These are phyloP conservation scores for Irpex sp. DNA, from an alignment of 1,284 basidiomycete genomes.

Conservation along the genomic window DNA sequence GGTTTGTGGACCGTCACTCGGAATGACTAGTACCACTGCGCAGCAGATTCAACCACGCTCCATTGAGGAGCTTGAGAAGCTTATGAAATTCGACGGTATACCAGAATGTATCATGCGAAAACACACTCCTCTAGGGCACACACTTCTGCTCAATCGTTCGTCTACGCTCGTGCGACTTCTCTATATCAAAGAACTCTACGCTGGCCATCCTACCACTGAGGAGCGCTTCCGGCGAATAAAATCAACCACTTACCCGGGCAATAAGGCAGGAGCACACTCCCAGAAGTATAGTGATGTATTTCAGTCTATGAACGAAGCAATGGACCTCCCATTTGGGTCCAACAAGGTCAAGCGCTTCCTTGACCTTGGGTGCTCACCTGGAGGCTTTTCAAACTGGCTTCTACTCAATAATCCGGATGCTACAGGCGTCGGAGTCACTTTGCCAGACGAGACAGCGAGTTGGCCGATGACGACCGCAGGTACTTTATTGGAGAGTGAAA, in stretches of 20 bases:
- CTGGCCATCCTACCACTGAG: conserved; percentile 4
- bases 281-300: not conserved
- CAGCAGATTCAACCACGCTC: too few relatives aligned
- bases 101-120: too few relatives aligned
- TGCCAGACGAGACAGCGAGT: conserved; percentile 14
- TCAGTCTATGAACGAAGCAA: not conserved
- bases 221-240: not conserved
- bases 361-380: conserved; percentile 21
- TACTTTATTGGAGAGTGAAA: not conserved
- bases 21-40: too few relatives aligned
- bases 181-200: too few relatives aligned
- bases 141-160: too few relatives aligned
- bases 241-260: conserved; percentile 3
- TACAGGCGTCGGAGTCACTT: conserved; percentile 16
- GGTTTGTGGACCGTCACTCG: too few relatives aligned
- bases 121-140: too few relatives aligned
- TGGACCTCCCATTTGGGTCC: not conserved
- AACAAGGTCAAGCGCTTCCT: conserved; percentile 15
- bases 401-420: conserved; percentile 14
- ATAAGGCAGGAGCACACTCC: not conserved
- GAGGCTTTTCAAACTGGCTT: conserved; percentile 19
- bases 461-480: conserved; percentile 6
- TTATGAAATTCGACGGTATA: too few relatives aligned
- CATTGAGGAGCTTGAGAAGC: too few relatives aligned
- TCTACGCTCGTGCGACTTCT: too few relatives aligned